Conservation (phyloP, 1,284 basidiomycete species). For the Irpex lacteus region DNA sequence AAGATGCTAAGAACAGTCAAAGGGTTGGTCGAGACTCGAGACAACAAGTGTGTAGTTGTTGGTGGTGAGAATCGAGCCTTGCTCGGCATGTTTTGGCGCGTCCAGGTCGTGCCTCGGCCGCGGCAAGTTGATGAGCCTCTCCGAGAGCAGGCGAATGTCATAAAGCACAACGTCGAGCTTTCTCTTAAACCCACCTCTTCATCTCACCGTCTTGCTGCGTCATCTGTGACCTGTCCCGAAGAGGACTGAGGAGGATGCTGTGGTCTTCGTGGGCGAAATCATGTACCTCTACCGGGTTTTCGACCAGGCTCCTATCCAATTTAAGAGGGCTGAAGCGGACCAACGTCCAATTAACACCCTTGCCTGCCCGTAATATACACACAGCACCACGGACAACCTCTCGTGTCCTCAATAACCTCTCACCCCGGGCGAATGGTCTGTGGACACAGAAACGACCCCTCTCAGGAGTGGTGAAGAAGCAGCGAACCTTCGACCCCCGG, state of each 20-base stretch:
- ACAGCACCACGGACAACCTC: background rate
- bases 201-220: background rate
- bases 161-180: background rate
- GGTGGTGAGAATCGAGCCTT: conserved; percentile 1
- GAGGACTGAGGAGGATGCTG: conserved; percentile 1
- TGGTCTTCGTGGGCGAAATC: background rate
- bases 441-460: conserved; percentile 5
- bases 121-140: background rate
- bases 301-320: background rate
- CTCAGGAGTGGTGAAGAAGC: background rate
- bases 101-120: conserved; percentile 2
- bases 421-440: background rate
- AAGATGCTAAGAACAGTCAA: background rate
- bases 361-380: background rate
- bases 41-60: background rate
- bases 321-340: background rate
- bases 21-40: conserved; percentile 4
- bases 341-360: background rate
- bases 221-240: background rate
- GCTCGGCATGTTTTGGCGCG: background rate
- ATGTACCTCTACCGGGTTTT: background rate
- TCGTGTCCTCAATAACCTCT: background rate
- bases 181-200: background rate
- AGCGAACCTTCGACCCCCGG: conserved; percentile 29
- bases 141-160: background rate